Conservation (phyloP, 1,139 yeast species). For the Magnusiomyces ingens region DNA sequence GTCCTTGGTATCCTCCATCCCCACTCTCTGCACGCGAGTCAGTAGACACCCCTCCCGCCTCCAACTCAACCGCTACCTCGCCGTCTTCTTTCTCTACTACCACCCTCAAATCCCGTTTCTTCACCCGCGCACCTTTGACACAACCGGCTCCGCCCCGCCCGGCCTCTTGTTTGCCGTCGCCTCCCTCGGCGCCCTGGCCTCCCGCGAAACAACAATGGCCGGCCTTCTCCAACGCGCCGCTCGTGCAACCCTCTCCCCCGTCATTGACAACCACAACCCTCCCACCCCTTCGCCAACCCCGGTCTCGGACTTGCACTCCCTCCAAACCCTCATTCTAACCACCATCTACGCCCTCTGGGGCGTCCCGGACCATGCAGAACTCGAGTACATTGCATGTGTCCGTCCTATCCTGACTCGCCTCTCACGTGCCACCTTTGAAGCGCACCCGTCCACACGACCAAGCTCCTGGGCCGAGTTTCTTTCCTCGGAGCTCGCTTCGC, state of each 20-base stretch:
- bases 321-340: conserved; percentile 29
- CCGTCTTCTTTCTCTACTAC: conserved; percentile 31
- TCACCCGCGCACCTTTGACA: conserved; percentile 32
- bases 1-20: no score
- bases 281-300: conserved; percentile 3
- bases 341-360: conserved; percentile 30
- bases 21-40: not conserved
- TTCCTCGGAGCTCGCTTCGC: conserved; percentile 27
- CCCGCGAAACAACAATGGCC: conserved; percentile 29
- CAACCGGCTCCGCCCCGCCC: conserved; percentile 26
- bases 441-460: conserved; percentile 6
- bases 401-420: conserved; percentile 22
- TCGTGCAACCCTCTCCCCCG: conserved; percentile 20
- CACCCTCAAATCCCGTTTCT: conserved; percentile 34
- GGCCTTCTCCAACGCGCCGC: conserved; percentile 26
- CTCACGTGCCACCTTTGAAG: conserved; percentile 15
- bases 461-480: conserved; percentile 7
- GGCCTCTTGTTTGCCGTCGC: conserved; percentile 32
- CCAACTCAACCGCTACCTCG: conserved; percentile 29
- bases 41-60: conserved; percentile 23
- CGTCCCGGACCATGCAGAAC: conserved; percentile 28
- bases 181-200: conserved; percentile 32
- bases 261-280: not conserved
- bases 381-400: conserved; percentile 27
- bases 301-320: conserved; percentile 5